These are phyloP conservation scores for Eudorina sp. DNA, from an alignment of 139 green algal genomes.

Conservation along the genomic window DNA sequence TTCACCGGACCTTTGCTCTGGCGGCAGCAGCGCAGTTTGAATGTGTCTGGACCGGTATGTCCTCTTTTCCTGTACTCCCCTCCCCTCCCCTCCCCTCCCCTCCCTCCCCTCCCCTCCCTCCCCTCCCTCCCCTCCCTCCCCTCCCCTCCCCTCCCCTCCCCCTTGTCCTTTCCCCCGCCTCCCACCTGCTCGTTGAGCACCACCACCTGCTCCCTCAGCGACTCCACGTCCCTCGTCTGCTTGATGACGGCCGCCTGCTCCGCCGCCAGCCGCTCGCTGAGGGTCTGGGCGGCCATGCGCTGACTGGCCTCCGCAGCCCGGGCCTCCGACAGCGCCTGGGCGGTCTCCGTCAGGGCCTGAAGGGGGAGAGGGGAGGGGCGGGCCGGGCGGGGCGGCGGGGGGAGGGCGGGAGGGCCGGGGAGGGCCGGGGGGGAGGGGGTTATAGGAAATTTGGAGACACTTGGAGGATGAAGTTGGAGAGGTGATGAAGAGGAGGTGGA, in stretches of 20 bases:
- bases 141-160: background rate
- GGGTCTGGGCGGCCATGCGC: slow-evolving; percentile 35
- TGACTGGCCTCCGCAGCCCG: slow-evolving; percentile 27
- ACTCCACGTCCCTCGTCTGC: slow-evolving; percentile 17
- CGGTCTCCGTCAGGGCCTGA: slow-evolving; percentile 27
- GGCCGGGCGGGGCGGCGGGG: background rate
- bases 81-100: too few relatives aligned
- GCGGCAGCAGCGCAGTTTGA: too few relatives aligned
- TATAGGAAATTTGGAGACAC: too few relatives aligned
- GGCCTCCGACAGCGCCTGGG: background rate
- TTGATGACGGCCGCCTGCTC: slow-evolving; percentile 40
- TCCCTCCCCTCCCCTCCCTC: slow-evolving; percentile 2
- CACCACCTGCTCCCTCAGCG: slow-evolving; percentile 35
- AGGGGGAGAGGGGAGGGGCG: background rate
- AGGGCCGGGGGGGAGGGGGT: too few relatives aligned
- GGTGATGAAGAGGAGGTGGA: too few relatives aligned
- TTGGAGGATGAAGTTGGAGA: too few relatives aligned
- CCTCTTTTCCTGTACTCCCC: too few relatives aligned
- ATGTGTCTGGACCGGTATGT: too few relatives aligned
- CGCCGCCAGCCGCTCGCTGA: slow-evolving; percentile 39
- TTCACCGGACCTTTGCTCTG: too few relatives aligned
- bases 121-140: background rate
- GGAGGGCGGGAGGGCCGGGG: background rate
- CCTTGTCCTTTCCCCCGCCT: too few relatives aligned
- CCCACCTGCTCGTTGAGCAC: slow-evolving; percentile 41